phyloP scores from a whole-genome alignment of 306 rosid species.

The Inga leiocalycina region DNA sequence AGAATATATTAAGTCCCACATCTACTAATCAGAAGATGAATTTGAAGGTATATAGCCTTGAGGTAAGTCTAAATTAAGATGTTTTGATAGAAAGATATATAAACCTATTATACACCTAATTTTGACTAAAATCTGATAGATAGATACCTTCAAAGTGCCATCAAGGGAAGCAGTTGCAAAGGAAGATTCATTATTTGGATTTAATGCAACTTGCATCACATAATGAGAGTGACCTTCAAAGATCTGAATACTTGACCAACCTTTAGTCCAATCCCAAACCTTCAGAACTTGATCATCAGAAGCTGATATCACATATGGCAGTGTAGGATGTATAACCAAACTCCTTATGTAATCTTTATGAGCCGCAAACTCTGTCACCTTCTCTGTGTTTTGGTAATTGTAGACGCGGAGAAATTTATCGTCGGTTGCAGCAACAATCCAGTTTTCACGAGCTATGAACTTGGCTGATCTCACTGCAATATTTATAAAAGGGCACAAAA shows the following conservation, averaged over 20 bases:
- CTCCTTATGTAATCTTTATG: conserved; percentile 67
- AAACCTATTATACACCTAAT: too few relatives aligned
- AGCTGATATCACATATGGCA: conserved; percentile 61
- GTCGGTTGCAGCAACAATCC: conserved; percentile 57
- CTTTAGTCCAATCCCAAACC: conserved; percentile 66
- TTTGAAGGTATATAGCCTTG: too few relatives aligned
- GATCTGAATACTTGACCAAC: conserved; percentile 49
- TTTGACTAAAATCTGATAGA: too few relatives aligned
- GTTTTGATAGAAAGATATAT: background rate
- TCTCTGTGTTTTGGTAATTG: conserved; percentile 43
- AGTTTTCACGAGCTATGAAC: conserved; percentile 55
- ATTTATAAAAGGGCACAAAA: background rate
- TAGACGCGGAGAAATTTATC: conserved; percentile 58
- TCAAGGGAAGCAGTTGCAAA: conserved; percentile 68
- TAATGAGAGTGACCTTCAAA: conserved; percentile 69
- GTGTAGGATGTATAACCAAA: conserved; percentile 55
- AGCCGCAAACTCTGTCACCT: conserved; percentile 52
- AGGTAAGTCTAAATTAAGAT: too few relatives aligned
- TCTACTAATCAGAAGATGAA: background rate
- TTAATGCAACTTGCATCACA: conserved; percentile 67
- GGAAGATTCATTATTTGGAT: conserved; percentile 43
- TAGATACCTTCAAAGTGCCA: conserved; percentile 57
- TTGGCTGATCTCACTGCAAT: conserved; percentile 75
- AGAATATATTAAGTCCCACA: background rate
- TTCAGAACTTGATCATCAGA: conserved; percentile 61